phyloP scores from a whole-genome alignment of 208 protist genomes.

The Leishmania amazonensis region DNA sequence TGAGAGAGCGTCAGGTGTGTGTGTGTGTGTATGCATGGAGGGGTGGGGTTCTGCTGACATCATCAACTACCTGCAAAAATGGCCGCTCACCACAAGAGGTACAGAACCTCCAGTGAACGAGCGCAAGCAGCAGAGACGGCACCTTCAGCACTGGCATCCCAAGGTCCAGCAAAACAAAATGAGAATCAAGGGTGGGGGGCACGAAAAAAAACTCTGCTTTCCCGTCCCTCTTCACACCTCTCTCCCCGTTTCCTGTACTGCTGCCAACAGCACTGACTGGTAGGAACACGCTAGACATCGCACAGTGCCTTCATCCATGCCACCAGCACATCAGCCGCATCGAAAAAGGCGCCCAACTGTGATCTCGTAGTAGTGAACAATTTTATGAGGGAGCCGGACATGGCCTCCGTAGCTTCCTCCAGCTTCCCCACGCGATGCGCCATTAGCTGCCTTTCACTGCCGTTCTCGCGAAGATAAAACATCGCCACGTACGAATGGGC shows the following conservation, averaged over 20 bases:
- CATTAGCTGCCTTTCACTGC: conserved; percentile 12
- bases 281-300: background rate
- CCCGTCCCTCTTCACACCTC: background rate
- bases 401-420: conserved; percentile 27
- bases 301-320: conserved; percentile 21
- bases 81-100: background rate
- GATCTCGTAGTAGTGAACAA: conserved; percentile 2
- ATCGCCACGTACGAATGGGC: conserved; percentile 30
- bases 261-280: too few species aligned
- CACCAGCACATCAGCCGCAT: conserved; percentile 7
- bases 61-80: background rate
- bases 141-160: background rate
- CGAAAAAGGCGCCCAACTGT: conserved; percentile 14
- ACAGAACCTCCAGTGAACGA: background rate
- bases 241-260: too few species aligned
- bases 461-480: conserved; percentile 20
- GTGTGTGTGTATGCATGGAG: background rate
- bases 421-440: conserved; percentile 29
- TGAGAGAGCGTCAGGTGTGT: background rate
- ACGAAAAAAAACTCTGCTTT: background rate
- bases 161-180: background rate
- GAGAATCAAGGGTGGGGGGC: background rate
- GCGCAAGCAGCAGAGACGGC: background rate
- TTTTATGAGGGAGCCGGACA: conserved; percentile 12
- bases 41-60: background rate